These are phyloP conservation scores for Aspergillus sojae DNA, from an alignment of 2,329 filamentous ascomycete species.

Conservation along the genomic window DNA sequence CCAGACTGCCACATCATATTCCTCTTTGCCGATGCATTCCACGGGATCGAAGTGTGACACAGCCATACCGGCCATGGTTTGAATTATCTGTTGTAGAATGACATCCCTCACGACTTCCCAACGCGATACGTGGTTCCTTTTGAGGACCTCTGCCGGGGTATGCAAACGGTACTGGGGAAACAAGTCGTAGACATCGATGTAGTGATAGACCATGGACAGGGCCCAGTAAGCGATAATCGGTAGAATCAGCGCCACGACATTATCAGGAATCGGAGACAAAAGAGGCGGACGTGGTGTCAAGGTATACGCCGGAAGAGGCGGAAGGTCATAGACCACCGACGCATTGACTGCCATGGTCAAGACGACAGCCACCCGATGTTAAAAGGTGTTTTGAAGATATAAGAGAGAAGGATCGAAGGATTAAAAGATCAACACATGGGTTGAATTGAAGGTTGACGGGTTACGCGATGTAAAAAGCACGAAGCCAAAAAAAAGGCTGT, in stretches of 20 bases:
- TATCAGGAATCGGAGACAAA: conserved; percentile 77
- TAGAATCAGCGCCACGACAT: conserved; percentile 72
- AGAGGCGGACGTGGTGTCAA: conserved; percentile 71
- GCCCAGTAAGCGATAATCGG: conserved; percentile 88
- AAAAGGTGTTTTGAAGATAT: background rate
- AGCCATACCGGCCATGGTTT: conserved; percentile 70
- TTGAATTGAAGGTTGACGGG: background rate
- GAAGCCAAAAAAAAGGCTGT: background rate
- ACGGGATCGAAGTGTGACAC: conserved; percentile 73
- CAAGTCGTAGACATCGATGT: conserved; percentile 80
- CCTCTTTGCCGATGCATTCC: conserved; percentile 74
- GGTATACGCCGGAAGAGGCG: conserved; percentile 82
- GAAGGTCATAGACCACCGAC: conserved; percentile 60
- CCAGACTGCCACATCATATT: conserved; percentile 89
- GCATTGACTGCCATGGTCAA: conserved; percentile 38
- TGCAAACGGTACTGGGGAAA: conserved; percentile 92
- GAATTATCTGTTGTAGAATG: conserved; percentile 86
- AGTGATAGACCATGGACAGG: conserved; percentile 82
- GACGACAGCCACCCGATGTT: conserved; percentile 6
- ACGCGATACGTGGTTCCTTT: conserved; percentile 82
- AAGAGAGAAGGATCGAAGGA: background rate
- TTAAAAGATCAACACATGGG: conserved; percentile 1
- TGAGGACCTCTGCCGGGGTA: conserved; percentile 86
- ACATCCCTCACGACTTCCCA: conserved; percentile 90
- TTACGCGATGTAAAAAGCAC: background rate